Base-by-base conservation (phyloP, 768 basidiomycete genomes). In the Russula olivacea region DNA sequence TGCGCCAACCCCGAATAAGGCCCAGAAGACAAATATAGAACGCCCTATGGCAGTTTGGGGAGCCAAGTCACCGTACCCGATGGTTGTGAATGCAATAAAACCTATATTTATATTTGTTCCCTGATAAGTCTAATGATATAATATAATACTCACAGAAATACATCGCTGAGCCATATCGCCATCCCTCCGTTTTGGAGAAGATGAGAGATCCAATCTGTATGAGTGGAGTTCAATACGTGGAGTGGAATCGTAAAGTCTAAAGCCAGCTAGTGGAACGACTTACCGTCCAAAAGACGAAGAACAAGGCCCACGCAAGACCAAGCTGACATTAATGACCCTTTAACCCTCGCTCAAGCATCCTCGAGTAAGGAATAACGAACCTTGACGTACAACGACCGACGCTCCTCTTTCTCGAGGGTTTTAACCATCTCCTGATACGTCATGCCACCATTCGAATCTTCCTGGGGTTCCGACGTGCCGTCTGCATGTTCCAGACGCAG, bases 211-310 rank as follows among this genome's bases (percentile, higher is more conserved):
- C 89, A n/a, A 81, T 75, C 86, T 88, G 52, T 36, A 21, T n/a
- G 36, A 21, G 32, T 51, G n/a, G 30, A 2, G 10, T 58, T 61
- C 38, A 58, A 36, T 11, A 32, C 45, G 10, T 15, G 47, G 17
- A 47, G 14, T 30, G 11, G 55, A 41, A 28, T 15, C 51, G 6
- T 15, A 17, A 19, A 12, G 47, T 6, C 21, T 15, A 36, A 40
- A n/a, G 38, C 23, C 14, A 7, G 28, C 62, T 57, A 49, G 1
- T 19, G 25, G 25, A 50, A 32, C 48, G 17, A 71, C 80, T 63
- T 63, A 88, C 86, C 68, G 83, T 76, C 91, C 91, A 93, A 75
- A 93, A 93, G n/a, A 80, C 66, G 23, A 90, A 69, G 74, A 93
- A 92, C 34, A 88, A 66, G 0, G 71, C 54, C 76, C 83, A 82